A percentile compares a stretch with the other conserved stretches of the same genome.
These are phyloP conservation scores for Asterophora parasitica DNA, from an alignment of 768 basidiomycete species.

Conservation along the genomic window DNA sequence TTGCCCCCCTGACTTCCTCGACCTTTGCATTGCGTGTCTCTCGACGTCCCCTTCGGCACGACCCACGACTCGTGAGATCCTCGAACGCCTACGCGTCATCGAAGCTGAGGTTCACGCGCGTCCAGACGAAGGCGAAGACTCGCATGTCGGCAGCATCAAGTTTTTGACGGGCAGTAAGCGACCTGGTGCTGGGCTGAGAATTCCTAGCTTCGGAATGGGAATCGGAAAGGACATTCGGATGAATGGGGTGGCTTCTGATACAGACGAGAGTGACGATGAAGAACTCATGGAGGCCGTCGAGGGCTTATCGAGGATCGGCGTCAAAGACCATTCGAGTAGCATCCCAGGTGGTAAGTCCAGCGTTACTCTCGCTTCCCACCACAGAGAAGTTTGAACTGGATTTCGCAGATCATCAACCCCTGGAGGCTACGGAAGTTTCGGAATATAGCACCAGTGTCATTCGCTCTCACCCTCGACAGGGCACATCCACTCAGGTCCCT, in stretches of 20 bases:
- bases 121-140: conserved; percentile 57
- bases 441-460: conserved; percentile 72
- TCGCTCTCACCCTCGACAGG: conserved; percentile 39
- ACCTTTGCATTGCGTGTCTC: conserved; percentile 77
- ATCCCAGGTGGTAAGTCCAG: conserved; percentile 31
- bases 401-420: conserved; percentile 48
- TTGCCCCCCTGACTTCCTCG: conserved; percentile 75
- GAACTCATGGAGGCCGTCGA: conserved; percentile 62
- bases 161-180: conserved; percentile 70
- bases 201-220: conserved; percentile 82
- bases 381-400: conserved; percentile 12
- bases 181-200: conserved; percentile 58
- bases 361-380: conserved; percentile 1
- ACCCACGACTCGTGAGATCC: conserved; percentile 73
- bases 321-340: conserved; percentile 45
- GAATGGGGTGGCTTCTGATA: conserved; percentile 28
- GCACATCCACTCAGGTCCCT: conserved; percentile 37
- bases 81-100: conserved; percentile 74
- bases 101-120: conserved; percentile 79
- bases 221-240: conserved; percentile 55
- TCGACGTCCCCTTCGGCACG: conserved; percentile 57
- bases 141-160: conserved; percentile 82
- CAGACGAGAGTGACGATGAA: conserved; percentile 65
- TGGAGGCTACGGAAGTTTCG: conserved; percentile 39
- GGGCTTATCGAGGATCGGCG: conserved; percentile 45